A percentile compares a stretch with the other conserved stretches of the same genome.
Evolutionary conservation across 2,329 filamentous ascomycete genomes (phyloP).

Genomic region (Scorias spongiosa): DNA sequence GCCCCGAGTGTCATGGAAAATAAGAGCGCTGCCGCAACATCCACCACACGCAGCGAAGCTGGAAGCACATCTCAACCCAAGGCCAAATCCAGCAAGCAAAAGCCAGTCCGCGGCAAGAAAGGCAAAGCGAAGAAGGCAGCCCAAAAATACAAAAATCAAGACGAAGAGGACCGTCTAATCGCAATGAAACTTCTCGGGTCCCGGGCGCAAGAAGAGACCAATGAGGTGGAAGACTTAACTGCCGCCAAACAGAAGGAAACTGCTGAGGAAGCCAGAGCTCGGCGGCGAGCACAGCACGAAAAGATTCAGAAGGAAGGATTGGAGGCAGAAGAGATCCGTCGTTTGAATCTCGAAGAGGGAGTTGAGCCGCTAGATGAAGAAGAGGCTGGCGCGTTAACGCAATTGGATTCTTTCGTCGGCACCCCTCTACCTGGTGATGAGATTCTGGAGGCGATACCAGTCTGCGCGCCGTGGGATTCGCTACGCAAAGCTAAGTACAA

Average conservation of each 20-base stretch:
- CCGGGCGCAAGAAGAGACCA: slow-evolving; percentile 48
- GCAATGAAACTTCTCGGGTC: slow-evolving; percentile 81
- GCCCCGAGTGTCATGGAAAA: slow-evolving; percentile 3
- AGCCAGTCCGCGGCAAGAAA: slow-evolving; percentile 52
- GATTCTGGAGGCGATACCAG: slow-evolving; percentile 49
- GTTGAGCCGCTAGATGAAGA: slow-evolving; percentile 22
- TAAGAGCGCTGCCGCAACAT: not conserved
- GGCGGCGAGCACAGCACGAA: slow-evolving; percentile 66
- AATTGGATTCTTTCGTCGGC: slow-evolving; percentile 60
- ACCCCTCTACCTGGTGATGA: slow-evolving; percentile 70
- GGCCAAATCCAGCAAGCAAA: slow-evolving; percentile 14
- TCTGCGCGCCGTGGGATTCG: slow-evolving; percentile 49
- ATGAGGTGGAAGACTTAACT: slow-evolving; percentile 44
- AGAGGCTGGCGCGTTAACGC: slow-evolving; percentile 30
- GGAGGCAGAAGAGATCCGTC: slow-evolving; percentile 56
- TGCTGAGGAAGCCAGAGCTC: slow-evolving; percentile 50
- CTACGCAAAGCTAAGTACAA: slow-evolving; percentile 73
- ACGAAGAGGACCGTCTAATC: slow-evolving; percentile 77
- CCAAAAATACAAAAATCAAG: slow-evolving; percentile 81
- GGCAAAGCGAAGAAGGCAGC: slow-evolving; percentile 78
- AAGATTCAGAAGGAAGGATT: slow-evolving; percentile 60
- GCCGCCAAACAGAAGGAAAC: slow-evolving; percentile 51
- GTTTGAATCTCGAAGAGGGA: slow-evolving; percentile 43
- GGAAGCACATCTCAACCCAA: slow-evolving; percentile 2
- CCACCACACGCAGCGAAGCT: not conserved